These are phyloP conservation scores for Candida methanosorbosa DNA, from an alignment of 805 yeast species.

Conservation along the genomic window DNA sequence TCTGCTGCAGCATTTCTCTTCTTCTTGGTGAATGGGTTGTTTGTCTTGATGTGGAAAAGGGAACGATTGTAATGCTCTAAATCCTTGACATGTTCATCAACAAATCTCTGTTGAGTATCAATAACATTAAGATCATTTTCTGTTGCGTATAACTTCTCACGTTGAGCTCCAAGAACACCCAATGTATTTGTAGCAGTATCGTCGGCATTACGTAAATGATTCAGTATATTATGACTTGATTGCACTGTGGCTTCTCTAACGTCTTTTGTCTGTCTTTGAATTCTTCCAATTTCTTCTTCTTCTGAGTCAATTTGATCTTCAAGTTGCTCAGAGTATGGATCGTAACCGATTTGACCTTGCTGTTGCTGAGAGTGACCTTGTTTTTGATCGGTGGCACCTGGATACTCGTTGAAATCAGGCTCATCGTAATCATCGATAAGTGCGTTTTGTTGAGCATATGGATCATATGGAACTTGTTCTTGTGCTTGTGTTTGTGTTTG, in stretches of 20 bases:
- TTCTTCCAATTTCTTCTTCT: constrained; percentile 76
- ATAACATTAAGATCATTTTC: constrained; percentile 73
- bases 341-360: constrained; percentile 8
- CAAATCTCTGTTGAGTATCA: constrained; percentile 72
- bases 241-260: constrained; percentile 67
- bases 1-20: constrained; percentile 69
- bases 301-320: constrained; percentile 70
- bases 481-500: constrained; percentile 1
- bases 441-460: constrained; percentile 22
- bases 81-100: constrained; percentile 75
- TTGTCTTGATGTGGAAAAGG: constrained; percentile 69
- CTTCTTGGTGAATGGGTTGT: constrained; percentile 84
- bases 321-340: constrained; percentile 19
- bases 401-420: constrained; percentile 21
- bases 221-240: constrained; percentile 75
- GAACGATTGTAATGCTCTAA: constrained; percentile 73
- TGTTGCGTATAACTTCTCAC: constrained; percentile 73
- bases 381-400: constrained; percentile 9
- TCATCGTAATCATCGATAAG: constrained; percentile 4
- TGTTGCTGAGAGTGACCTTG: neutral
- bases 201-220: constrained; percentile 64
- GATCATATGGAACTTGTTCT: constrained; percentile 13
- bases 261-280: constrained; percentile 67
- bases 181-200: constrained; percentile 71
- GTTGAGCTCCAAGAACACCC: constrained; percentile 91